Conservation (phyloP, 805 yeast genomes). For the Lipomyces kockii region DNA sequence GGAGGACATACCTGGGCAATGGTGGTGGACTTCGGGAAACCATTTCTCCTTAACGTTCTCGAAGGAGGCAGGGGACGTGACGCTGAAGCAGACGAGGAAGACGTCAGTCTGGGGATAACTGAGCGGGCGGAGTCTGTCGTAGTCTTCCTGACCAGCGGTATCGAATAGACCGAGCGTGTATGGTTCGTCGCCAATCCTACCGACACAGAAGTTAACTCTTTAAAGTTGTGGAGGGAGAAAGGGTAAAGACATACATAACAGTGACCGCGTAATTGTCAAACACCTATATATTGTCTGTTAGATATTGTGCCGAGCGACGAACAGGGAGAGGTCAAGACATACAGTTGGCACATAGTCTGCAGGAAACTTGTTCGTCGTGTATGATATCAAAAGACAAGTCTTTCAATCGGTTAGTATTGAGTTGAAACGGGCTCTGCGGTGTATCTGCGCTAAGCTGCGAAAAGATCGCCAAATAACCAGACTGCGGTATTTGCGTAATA, state of each 20-base stretch:
- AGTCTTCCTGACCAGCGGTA: conserved; percentile 99
- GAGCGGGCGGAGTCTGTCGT: conserved; percentile 94
- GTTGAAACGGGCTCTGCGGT: too few relatives aligned
- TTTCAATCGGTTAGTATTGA: conserved; percentile 34
- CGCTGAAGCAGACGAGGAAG: conserved; percentile 92
- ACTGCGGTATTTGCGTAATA: background rate
- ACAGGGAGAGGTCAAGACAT: conserved; percentile 55
- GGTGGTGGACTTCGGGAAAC: conserved; percentile 98
- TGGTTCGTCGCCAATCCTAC: conserved; percentile 91
- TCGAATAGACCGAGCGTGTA: conserved; percentile 96
- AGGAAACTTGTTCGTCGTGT: conserved; percentile 96
- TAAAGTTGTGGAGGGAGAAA: background rate
- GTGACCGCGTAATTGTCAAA: conserved; percentile 74
- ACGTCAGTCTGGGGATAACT: conserved; percentile 98
- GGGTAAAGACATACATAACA: conserved; percentile 56
- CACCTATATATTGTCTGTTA: conserved; percentile 13
- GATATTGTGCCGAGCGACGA: background rate
- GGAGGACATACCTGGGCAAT: conserved; percentile 62
- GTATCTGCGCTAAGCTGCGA: background rate
- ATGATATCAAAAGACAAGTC: conserved; percentile 93
- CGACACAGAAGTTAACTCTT: background rate
- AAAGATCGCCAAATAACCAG: background rate
- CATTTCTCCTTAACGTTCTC: conserved; percentile 98
- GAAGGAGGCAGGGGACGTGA: conserved; percentile 94
- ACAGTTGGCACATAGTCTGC: conserved; percentile 99